Conservation (phyloP, 345 rosid species). For the Populus davidiana region DNA sequence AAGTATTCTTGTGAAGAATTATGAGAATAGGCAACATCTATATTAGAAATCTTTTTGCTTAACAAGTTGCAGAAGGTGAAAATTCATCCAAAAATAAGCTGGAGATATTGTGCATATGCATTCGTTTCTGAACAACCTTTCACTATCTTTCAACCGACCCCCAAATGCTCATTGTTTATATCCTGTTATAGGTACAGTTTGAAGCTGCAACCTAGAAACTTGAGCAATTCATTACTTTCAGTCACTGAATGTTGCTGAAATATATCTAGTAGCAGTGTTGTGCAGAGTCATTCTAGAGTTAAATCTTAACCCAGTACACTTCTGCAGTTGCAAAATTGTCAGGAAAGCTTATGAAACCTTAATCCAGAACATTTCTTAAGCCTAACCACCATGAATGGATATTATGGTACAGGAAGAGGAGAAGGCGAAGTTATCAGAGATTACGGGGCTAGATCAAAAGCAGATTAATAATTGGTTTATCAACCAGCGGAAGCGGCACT, state of each 20-base stretch:
- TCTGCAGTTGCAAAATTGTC: background rate
- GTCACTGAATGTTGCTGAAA: background rate
- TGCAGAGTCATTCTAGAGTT: background rate
- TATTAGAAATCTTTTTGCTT: background rate
- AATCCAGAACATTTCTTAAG: background rate
- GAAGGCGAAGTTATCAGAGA: slow-evolving; percentile 43
- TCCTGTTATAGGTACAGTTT: background rate
- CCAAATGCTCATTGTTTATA: background rate
- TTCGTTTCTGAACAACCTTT: background rate
- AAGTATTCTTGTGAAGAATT: background rate
- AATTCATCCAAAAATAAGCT: background rate
- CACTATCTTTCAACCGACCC: background rate
- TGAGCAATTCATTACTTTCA: background rate
- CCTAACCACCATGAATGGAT: background rate
- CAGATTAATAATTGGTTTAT: slow-evolving; percentile 30
- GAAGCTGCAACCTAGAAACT: background rate
- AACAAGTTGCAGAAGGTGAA: background rate
- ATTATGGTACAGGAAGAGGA: slow-evolving; percentile 50
- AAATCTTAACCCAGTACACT: background rate
- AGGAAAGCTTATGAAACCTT: background rate
- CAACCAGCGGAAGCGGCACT: slow-evolving; percentile 31
- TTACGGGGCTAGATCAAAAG: slow-evolving; percentile 21
- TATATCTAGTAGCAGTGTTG: background rate
- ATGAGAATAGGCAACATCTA: background rate
- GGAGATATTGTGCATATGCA: background rate